A percentile compares a stretch with the other conserved stretches of the same genome.
phyloP scores from a whole-genome alignment of 805 yeast species.

The Zygoascus bituminiphila region DNA sequence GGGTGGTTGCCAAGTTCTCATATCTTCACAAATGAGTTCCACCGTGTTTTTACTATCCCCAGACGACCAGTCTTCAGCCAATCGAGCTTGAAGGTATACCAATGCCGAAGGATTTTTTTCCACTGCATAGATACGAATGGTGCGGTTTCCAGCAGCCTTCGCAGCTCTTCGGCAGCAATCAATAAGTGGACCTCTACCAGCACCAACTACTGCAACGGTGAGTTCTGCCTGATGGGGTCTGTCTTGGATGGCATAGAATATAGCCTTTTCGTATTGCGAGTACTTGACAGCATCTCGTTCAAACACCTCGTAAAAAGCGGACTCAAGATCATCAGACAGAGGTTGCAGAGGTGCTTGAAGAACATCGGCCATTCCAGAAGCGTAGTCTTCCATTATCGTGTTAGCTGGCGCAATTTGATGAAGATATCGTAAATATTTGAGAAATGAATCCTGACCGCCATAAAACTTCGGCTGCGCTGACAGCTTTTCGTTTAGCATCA shows the following conservation, averaged over 20 bases:
- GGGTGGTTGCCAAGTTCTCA: conserved; percentile 41
- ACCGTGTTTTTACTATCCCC: conserved; percentile 30
- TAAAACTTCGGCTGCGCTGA: conserved; percentile 10
- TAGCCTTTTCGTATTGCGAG: conserved; percentile 56
- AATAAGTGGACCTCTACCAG: conserved; percentile 82
- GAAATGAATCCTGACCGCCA: conserved; percentile 19
- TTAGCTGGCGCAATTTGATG: conserved; percentile 20
- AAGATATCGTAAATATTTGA: conserved; percentile 21
- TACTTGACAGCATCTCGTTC: conserved; percentile 68
- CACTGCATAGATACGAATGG: conserved; percentile 42
- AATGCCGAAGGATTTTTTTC: conserved; percentile 64
- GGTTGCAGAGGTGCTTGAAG: conserved; percentile 69
- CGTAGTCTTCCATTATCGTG: conserved; percentile 28
- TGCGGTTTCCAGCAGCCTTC: conserved; percentile 16
- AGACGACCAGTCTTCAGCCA: conserved; percentile 43
- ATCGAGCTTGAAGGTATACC: conserved; percentile 41
- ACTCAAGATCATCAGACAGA: conserved; percentile 45
- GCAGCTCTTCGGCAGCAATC: conserved; percentile 42
- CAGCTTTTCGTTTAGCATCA: not conserved
- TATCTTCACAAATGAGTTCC: conserved; percentile 47
- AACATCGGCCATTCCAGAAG: conserved; percentile 35
- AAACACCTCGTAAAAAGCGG: conserved; percentile 56
- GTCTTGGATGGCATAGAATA: conserved; percentile 43
- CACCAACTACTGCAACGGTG: conserved; percentile 61
- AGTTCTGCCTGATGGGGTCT: conserved; percentile 19